Evolutionary conservation across 495 filamentous ascomycete genomes (phyloP), one percentile per base, ranked within the genome.

Genomic region (Podospora sp.): DNA sequence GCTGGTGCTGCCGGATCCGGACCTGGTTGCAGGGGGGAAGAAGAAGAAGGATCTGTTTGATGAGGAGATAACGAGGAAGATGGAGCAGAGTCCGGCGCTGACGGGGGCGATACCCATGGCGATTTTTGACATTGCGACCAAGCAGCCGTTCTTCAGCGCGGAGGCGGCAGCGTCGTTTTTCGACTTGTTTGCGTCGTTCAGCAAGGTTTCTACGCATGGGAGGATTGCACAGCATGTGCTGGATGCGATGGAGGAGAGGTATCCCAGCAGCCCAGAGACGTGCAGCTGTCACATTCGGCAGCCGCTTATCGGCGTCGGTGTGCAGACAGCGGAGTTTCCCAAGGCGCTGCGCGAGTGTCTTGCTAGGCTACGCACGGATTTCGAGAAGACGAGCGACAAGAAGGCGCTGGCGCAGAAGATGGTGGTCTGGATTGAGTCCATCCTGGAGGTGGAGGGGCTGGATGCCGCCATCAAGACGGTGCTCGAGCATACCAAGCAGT

Each of bases 61-160:
- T 65, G 84, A 88, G 21, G 85, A 84, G 63, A 76, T 79, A 9
- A 78, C 73, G 18, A 83, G 82, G 63, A 86, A 89, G 68, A 85
- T 96, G 9, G 85, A 87, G 53, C 84, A 89, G 60, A 92, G 92
- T 50, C 93, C 95, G 12, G 92, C 91, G 16, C 80, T 97, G 33
- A 90, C 89, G 57, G 95, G 95, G 8, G 94, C 93, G 5, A 96
- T 98, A 68, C 93, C 96, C 3, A 84, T 94, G 58, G 93, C 94
- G 33, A 91, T 98, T 46, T 98, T 97, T 69, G 93, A 96, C 73
- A 85, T 90, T 16, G 91, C 92, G 0, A 88, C 90, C 82, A 93
- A 91, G 72, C 85, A 95, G 73, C 89, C 91, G 62, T 85, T 86
- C 73, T 80, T 84, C 76, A 86, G 88, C 64, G 71, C 87, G 2